Evolutionary conservation across 306 rosid genomes (phyloP).

Genomic region (Rosa multiflora): DNA sequence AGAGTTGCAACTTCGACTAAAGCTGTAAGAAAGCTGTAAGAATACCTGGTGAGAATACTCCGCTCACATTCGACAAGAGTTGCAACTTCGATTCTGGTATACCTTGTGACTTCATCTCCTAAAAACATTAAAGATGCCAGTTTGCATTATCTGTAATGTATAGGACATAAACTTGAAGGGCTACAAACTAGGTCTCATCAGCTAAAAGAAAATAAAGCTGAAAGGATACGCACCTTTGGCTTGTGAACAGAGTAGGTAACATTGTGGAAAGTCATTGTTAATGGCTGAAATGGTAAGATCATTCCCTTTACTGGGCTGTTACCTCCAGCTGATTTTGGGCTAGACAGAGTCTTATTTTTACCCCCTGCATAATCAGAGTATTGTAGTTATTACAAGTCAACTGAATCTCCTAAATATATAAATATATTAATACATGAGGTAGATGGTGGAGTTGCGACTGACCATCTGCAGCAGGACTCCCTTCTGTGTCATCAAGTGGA

Average conservation of each 20-base stretch:
- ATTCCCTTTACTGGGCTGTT: constrained; percentile 57
- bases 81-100: constrained; percentile 68
- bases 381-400: constrained; percentile 4
- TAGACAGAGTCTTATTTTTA: constrained; percentile 16
- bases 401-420: constrained; percentile 7
- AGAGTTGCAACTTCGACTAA: constrained; percentile 68
- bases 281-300: constrained; percentile 91
- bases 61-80: constrained; percentile 72
- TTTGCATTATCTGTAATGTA: neutral
- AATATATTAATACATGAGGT: neutral
- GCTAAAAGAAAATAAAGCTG: neutral
- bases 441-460: constrained; percentile 29
- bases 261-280: constrained; percentile 84
- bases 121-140: neutral
- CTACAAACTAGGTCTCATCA: neutral
- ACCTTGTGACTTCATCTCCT: constrained; percentile 72
- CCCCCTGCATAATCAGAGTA: constrained; percentile 38
- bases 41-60: constrained; percentile 86
- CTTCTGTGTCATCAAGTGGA: constrained; percentile 41
- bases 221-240: constrained; percentile 58
- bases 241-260: constrained; percentile 84
- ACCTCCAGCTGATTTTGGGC: constrained; percentile 21
- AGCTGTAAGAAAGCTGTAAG: constrained; percentile 93
- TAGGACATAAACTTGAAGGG: neutral
- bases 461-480: constrained; percentile 36